phyloP scores from a whole-genome alignment of 164 flowering plant species.

The Berberis vulgaris region DNA sequence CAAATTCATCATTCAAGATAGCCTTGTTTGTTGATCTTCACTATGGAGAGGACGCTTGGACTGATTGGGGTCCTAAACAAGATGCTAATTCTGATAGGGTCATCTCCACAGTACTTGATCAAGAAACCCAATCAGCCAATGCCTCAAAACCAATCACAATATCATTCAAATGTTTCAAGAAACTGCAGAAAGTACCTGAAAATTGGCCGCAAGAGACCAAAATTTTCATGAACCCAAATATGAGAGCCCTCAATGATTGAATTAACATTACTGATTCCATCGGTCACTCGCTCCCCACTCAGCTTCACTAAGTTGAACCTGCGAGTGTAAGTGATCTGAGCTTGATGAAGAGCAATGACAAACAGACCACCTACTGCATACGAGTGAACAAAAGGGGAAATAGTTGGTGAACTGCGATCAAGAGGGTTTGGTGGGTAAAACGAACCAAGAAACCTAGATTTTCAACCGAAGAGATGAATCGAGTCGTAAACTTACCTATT shows the following conservation, averaged over 20 bases:
- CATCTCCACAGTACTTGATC: no score
- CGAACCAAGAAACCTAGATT: no score
- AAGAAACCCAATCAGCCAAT: background rate
- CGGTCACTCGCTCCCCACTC: conserved; percentile 23
- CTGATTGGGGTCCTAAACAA: no score
- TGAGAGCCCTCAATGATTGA: conserved; percentile 58
- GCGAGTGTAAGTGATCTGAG: conserved; percentile 72
- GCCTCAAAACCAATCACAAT: background rate
- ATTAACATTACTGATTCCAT: conserved; percentile 29
- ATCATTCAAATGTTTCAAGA: background rate
- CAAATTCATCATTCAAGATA: no score
- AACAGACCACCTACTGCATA: conserved; percentile 79
- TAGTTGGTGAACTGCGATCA: no score
- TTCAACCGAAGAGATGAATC: no score
- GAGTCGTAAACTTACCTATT: no score
- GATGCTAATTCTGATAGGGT: no score
- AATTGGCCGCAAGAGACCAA: conserved; percentile 76
- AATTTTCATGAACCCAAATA: conserved; percentile 64
- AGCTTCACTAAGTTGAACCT: conserved; percentile 18
- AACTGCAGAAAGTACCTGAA: conserved; percentile 35
- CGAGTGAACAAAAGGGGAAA: no score
- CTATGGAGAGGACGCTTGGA: no score
- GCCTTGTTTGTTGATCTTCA: no score
- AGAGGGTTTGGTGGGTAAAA: no score
- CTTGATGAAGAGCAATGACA: conserved; percentile 71